Conservation (phyloP, 2,329 filamentous ascomycete genomes). For the Mollisiaceae sp. region DNA sequence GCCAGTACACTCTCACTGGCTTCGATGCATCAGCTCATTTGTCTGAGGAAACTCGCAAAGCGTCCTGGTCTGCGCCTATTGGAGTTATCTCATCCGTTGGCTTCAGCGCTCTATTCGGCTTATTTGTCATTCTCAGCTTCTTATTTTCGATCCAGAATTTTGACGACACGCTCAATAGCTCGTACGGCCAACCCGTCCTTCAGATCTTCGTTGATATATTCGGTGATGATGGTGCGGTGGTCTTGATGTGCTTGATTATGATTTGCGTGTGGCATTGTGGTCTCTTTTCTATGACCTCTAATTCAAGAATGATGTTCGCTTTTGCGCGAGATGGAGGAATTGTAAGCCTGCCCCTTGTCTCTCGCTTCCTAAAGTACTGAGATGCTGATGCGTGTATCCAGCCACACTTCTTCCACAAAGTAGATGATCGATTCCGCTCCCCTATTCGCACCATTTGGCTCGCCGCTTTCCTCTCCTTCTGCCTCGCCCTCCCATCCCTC, state of each 20-base stretch:
- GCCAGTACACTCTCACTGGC: constrained; percentile 59
- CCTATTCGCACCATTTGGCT: constrained; percentile 62
- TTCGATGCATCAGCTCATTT: constrained; percentile 63
- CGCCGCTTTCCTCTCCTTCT: constrained; percentile 57
- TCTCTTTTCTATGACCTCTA: constrained; percentile 61
- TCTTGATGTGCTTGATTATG: constrained; percentile 59
- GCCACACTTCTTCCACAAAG: constrained; percentile 58
- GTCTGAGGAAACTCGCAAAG: constrained; percentile 61
- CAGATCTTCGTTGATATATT: constrained; percentile 64
- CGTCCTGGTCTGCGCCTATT: constrained; percentile 61
- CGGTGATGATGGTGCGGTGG: constrained; percentile 59
- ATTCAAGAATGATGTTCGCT: constrained; percentile 64
- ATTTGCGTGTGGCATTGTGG: constrained; percentile 67
- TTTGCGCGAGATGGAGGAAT: constrained; percentile 62
- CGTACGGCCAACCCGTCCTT: constrained; percentile 58
- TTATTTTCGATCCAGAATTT: constrained; percentile 65
- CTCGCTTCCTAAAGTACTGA: not conserved
- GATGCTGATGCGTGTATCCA: constrained; percentile 26
- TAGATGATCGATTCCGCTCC: constrained; percentile 54
- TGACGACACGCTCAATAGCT: constrained; percentile 50
- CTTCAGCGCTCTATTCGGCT: constrained; percentile 61
- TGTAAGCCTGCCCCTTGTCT: constrained; percentile 32
- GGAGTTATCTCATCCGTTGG: constrained; percentile 62
- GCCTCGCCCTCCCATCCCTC: constrained; percentile 59
- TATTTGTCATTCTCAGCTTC: constrained; percentile 61